Conservation (phyloP, 1,284 basidiomycete genomes). For the Hymenochaete sp. region DNA sequence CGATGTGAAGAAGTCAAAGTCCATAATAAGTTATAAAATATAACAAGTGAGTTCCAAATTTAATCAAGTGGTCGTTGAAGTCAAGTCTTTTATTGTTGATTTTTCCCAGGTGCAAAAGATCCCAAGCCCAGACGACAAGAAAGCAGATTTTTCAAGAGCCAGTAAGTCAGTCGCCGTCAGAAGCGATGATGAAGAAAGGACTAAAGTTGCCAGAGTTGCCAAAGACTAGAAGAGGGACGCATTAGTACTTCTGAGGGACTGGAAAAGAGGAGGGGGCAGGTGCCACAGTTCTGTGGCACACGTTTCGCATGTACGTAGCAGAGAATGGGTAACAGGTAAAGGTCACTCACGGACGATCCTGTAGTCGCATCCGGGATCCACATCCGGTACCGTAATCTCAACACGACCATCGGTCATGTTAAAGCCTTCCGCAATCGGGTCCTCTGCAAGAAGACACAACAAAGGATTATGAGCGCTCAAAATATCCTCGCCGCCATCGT, state of each 20-base stretch:
- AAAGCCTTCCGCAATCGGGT: conserved; percentile 33
- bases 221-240: conserved; percentile 27
- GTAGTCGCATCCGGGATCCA: conserved; percentile 28
- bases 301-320: not conserved
- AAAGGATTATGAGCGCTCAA: not conserved
- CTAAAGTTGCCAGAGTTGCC: conserved; percentile 44
- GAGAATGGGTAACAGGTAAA: not conserved
- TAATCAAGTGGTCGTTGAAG: too few species aligned
- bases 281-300: not conserved
- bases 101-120: too few species aligned
- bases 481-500: not conserved
- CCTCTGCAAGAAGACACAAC: conserved; percentile 12
- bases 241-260: conserved; percentile 6
- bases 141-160: too few species aligned
- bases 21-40: too few species aligned
- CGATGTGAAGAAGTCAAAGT: too few species aligned
- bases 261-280: not conserved
- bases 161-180: conserved; percentile 13
- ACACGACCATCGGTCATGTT: conserved; percentile 31
- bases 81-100: too few species aligned
- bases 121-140: too few species aligned
- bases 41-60: too few species aligned
- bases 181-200: conserved; percentile 31
- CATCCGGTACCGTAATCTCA: conserved; percentile 32
- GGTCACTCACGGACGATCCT: conserved; percentile 34